Conservation (phyloP, 345 rosid genomes). For the Eucalyptus tenuipes region DNA sequence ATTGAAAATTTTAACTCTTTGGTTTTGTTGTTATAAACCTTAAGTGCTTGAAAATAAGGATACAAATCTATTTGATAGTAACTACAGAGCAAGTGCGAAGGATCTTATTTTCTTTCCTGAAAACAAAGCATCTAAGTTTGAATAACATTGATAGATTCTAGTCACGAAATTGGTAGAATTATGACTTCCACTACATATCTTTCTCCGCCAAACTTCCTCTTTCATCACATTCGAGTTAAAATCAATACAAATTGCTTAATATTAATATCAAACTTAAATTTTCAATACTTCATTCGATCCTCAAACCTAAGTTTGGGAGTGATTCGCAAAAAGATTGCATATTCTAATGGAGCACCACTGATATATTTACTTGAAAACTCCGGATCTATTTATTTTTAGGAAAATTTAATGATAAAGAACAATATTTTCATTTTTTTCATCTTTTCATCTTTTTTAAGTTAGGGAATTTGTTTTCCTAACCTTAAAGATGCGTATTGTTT, state of each 20-base stretch:
- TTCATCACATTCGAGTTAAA: neutral
- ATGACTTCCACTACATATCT: neutral
- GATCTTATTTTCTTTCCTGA: neutral
- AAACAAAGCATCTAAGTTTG: fast-evolving
- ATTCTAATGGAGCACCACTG: fast-evolving
- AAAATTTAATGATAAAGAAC: neutral
- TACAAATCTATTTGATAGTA: neutral
- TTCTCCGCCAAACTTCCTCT: neutral
- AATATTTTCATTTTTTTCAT: neutral
- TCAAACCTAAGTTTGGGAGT: neutral
- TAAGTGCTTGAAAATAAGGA: neutral
- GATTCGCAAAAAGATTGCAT: neutral
- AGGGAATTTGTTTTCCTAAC: neutral
- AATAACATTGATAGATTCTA: neutral
- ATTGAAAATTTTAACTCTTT: neutral
- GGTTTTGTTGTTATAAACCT: neutral
- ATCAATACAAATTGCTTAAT: too few relatives aligned
- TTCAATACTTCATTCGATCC: neutral
- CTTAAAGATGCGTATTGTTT: neutral
- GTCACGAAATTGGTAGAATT: neutral
- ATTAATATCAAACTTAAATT: neutral
- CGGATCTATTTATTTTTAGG: fast-evolving
- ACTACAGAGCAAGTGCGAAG: neutral
- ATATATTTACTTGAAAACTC: neutral
- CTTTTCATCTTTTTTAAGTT: too few relatives aligned